A percentile compares a stretch with the other conserved stretches of the same genome.
phyloP scores from a whole-genome alignment of 257 asterid species.

The Solanum verrucosum region DNA sequence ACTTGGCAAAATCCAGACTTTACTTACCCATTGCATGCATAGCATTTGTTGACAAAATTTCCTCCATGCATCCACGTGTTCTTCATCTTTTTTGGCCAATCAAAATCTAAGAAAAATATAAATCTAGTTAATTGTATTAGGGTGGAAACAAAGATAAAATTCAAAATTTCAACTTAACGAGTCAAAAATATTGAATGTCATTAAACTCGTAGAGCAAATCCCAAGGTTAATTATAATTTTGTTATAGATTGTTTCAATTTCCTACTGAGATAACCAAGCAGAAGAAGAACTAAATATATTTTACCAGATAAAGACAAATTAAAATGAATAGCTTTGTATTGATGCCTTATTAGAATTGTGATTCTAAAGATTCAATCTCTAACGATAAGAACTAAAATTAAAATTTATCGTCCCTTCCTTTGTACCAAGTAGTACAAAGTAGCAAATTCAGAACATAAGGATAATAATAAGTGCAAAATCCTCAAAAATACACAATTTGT shows the following conservation, averaged over 20 bases:
- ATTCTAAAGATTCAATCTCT: background rate
- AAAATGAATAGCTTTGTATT: background rate
- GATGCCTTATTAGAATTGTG: background rate
- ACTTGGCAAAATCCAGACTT: conserved; percentile 2
- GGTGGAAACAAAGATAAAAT: no score
- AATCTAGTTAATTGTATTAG: background rate
- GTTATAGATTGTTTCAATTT: background rate
- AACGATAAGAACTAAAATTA: background rate
- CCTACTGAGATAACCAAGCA: background rate
- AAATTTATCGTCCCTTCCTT: background rate
- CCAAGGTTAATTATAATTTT: background rate
- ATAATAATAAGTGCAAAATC: background rate
- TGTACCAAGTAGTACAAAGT: background rate
- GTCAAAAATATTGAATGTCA: background rate
- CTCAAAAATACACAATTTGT: background rate
- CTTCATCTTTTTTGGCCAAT: background rate
- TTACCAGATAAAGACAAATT: background rate
- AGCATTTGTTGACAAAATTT: conserved; percentile 10
- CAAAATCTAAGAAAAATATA: background rate
- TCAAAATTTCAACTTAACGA: background rate
- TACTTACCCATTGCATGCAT: conserved; percentile 17
- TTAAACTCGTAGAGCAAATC: background rate
- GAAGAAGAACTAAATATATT: background rate
- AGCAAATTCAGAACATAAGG: background rate
- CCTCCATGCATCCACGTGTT: background rate